A percentile compares a stretch with the other conserved stretches of the same genome.
Conservation (phyloP, 1,284 basidiomycete species). For the Tausonia pullulans region DNA sequence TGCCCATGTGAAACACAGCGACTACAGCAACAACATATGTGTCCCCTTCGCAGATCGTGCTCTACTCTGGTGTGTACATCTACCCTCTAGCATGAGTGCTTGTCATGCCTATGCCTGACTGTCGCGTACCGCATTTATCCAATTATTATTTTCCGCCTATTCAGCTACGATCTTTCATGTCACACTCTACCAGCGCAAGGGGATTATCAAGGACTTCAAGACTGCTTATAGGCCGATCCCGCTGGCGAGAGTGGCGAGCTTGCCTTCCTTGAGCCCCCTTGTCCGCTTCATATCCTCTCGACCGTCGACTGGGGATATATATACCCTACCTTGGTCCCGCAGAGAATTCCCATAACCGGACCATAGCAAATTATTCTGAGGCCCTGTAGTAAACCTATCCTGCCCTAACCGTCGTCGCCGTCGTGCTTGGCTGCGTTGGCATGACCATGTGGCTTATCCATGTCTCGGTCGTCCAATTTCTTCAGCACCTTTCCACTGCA, state of each 20-base stretch:
- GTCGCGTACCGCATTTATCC: no score
- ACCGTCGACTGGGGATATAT: no score
- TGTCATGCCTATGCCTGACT: no score
- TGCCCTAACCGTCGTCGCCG: slow-evolving; percentile 16
- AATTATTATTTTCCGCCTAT: slow-evolving; percentile 42
- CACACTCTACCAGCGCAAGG: slow-evolving; percentile 35
- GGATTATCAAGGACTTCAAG: slow-evolving; percentile 32
- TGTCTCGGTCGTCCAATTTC: slow-evolving; percentile 20
- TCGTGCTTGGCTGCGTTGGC: slow-evolving; percentile 3
- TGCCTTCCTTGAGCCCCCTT: slow-evolving; percentile 21
- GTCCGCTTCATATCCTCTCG: slow-evolving; percentile 66
- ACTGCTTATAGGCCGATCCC: slow-evolving; percentile 21
- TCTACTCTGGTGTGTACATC: no score
- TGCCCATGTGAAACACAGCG: no score
- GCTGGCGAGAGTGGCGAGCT: slow-evolving; percentile 18
- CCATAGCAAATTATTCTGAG: slow-evolving; percentile 47
- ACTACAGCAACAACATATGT: no score
- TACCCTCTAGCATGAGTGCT: no score
- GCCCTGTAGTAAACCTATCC: slow-evolving; percentile 26
- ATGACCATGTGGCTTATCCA: slow-evolving; percentile 20
- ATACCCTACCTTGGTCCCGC: no score
- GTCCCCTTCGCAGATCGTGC: no score
- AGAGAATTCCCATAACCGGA: no score
- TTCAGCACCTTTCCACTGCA: no score
- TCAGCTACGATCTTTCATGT: slow-evolving; percentile 36